Conservation (phyloP, 805 yeast genomes). For the Candida saitoana region DNA sequence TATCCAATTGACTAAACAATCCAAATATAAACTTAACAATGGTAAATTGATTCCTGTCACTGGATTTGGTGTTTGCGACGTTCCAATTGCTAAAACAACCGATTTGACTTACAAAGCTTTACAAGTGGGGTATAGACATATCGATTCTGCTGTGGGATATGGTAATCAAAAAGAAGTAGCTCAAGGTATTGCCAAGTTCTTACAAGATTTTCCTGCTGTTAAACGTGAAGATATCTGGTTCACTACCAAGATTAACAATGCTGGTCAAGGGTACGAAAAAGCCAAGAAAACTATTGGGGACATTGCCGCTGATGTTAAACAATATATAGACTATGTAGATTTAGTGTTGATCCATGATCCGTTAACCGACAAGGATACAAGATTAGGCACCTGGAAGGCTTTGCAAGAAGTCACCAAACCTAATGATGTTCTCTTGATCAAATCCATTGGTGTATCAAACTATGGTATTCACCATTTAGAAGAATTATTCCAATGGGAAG, state of each 20-base stretch:
- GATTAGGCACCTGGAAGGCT: slow-evolving; percentile 66
- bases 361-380: slow-evolving; percentile 24
- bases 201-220: slow-evolving; percentile 39
- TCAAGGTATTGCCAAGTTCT: slow-evolving; percentile 52
- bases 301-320: slow-evolving; percentile 29
- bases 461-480: slow-evolving; percentile 58
- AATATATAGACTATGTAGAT: slow-evolving; percentile 35
- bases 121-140: slow-evolving; percentile 63
- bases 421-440: slow-evolving; percentile 47
- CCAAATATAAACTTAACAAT: slow-evolving; percentile 45
- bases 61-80: slow-evolving; percentile 52
- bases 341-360: slow-evolving; percentile 54
- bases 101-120: slow-evolving; percentile 55
- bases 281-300: slow-evolving; percentile 26
- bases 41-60: slow-evolving; percentile 54
- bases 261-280: slow-evolving; percentile 33
- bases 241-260: slow-evolving; percentile 31
- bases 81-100: slow-evolving; percentile 35
- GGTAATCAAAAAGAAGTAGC: slow-evolving; percentile 60
- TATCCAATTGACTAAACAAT: slow-evolving; percentile 30
- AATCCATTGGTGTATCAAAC: slow-evolving; percentile 76
- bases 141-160: slow-evolving; percentile 71
- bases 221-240: slow-evolving; percentile 32
- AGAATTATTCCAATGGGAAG: slow-evolving; percentile 57
- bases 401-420: slow-evolving; percentile 64